These are phyloP conservation scores for Elasticomyces elasticus DNA, from an alignment of 495 filamentous ascomycete genomes.

Conservation along the genomic window DNA sequence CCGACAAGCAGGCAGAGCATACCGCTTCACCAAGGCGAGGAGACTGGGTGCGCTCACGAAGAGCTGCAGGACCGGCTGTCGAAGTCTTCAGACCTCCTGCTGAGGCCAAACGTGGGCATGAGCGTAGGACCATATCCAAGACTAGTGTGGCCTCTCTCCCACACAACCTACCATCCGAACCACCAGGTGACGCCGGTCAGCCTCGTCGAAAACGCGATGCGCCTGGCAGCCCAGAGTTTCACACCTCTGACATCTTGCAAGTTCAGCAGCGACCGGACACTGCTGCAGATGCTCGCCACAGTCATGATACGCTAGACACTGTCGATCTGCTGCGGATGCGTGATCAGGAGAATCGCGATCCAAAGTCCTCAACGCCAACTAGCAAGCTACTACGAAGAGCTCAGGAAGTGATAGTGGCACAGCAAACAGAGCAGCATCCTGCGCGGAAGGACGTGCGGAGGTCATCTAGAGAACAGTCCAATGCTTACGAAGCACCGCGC, in stretches of 20 bases:
- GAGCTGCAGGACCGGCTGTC: background rate
- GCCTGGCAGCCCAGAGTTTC: background rate
- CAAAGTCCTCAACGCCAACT: background rate
- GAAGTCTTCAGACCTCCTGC: background rate
- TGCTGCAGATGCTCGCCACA: background rate
- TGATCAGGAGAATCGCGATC: background rate
- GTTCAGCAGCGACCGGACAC: background rate
- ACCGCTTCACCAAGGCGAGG: background rate
- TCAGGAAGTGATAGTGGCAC: background rate
- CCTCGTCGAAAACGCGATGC: background rate
- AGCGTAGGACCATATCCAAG: background rate
- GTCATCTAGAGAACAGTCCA: background rate
- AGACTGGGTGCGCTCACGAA: background rate
- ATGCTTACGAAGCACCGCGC: background rate
- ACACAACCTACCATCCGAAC: background rate
- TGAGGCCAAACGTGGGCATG: background rate
- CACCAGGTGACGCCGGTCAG: background rate
- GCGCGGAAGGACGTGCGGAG: background rate
- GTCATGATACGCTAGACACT: background rate
- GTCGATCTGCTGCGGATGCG: background rate
- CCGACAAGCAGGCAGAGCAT: background rate
- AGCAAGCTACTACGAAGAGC: constrained; percentile 1
- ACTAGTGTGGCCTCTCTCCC: background rate
- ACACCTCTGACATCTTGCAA: constrained; percentile 6
- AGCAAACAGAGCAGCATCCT: background rate